These are phyloP conservation scores for Citrus sp. DNA, from an alignment of 345 rosid genomes.

Conservation along the genomic window DNA sequence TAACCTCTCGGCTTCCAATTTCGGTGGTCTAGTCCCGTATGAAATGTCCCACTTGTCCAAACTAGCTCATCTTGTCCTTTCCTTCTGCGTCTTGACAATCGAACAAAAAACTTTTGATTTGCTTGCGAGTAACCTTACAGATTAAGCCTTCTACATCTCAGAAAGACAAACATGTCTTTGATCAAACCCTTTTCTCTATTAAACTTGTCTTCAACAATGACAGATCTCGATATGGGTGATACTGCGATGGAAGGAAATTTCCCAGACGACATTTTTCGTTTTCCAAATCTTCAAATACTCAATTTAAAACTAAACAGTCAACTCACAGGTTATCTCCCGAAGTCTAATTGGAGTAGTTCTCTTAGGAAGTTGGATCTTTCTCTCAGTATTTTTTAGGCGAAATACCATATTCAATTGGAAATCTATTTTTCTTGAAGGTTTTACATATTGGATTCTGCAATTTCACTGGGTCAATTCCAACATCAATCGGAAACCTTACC, in stretches of 20 bases:
- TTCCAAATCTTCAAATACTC: background rate
- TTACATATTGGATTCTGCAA: background rate
- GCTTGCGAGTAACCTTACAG: constrained; percentile 8
- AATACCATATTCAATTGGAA: background rate
- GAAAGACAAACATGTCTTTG: background rate
- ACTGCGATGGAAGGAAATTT: background rate
- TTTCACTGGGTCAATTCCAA: background rate
- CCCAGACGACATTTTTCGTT: constrained; percentile 7
- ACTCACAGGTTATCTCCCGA: background rate
- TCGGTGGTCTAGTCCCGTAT: too few species aligned
- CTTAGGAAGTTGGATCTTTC: background rate
- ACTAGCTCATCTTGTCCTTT: too few species aligned
- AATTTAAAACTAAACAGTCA: fast-evolving
- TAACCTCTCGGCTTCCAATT: too few species aligned
- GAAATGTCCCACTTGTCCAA: too few species aligned
- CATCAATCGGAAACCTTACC: background rate
- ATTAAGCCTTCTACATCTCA: background rate
- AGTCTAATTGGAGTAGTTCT: background rate
- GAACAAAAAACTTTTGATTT: background rate
- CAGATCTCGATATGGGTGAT: background rate
- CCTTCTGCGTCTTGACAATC: too few species aligned
- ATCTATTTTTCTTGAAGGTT: background rate
- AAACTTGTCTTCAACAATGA: constrained; percentile 13
- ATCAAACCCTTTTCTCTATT: background rate
- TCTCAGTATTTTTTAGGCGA: background rate